phyloP scores from a whole-genome alignment of 371 early-diverging fungal species.

The Parasitella parasitica region DNA sequence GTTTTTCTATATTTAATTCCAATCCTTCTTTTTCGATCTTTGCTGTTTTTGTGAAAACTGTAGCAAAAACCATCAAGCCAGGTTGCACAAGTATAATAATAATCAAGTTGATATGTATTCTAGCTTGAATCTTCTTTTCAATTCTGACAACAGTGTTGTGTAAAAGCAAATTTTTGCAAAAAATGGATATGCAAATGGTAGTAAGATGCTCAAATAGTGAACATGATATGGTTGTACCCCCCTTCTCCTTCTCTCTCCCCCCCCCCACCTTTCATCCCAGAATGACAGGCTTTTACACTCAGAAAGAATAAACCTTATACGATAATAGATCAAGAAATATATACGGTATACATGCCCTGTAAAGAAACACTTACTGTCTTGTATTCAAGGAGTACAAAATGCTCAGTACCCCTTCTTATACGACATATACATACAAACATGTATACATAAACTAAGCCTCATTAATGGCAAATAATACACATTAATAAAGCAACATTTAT shows the following conservation, averaged over 20 bases:
- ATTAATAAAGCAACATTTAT: not conserved
- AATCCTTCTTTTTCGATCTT: not conserved
- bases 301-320: not conserved
- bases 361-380: not conserved
- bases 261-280: not conserved
- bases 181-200: not conserved
- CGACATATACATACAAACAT: not conserved
- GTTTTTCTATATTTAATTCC: not conserved
- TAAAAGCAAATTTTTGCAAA: not conserved
- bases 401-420: not conserved
- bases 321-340: not conserved
- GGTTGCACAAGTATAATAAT: not conserved
- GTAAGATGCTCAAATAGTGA: constrained; percentile 9
- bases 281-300: not conserved
- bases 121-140: not conserved
- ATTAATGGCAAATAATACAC: not conserved
- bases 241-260: not conserved
- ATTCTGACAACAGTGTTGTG: not conserved
- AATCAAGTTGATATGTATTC: not conserved
- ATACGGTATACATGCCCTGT: not conserved
- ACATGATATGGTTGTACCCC: not conserved
- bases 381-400: not conserved
- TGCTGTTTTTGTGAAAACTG: not conserved
- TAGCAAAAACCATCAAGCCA: not conserved
- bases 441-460: not conserved